Evolutionary conservation across 805 yeast genomes (phyloP), one percentile per base, ranked within the genome.

Genomic region (Suhomyces kilbournensis): DNA sequence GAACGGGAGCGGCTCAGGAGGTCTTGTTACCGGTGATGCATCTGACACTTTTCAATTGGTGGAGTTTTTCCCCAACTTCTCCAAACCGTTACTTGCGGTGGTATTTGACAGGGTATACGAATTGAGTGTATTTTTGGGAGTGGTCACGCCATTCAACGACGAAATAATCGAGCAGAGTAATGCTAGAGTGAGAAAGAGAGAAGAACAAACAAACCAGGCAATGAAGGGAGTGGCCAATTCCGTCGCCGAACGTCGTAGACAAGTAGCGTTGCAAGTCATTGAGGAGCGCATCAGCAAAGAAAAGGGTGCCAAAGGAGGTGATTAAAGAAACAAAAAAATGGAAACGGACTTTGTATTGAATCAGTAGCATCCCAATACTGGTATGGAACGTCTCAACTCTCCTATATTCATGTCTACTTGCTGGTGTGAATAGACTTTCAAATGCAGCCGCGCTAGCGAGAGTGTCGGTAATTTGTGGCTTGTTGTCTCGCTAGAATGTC

Each of bases 31-130:
- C 25, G 97, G 97, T 38, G 97, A 91, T 67, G 96, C 97, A 0
- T 85, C 94, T 0, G 97, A 92, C 59, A 87, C 93, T 1, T 92
- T 92, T 74, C 84, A 88, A 51, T 77, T 92, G 56, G 84, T 85
- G 30, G 86, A 86, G 60, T 90, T 92, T 66, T 92, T 92, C 82
- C 97, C 97, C 0, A 82, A 77, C 46, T 64, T 79, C 1, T 34
- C 79, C 2, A 81, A 82, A 51, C 80, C 82, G 2, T 56, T 78
- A 23, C 65, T 90, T 46, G 72, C 74, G 32, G 81, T 83, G 1
- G 59, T 84, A 0, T 84, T 85, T 54, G 65, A 72, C 48, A 58
- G 60, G 15, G 34, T 67, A 10, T 73, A 75, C 60, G 74, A 71
- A 46, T 50, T 67, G n/a, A 53, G 66, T 19, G 76, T 71, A 32